Conservation (phyloP, 2,329 filamentous ascomycete genomes). For the Talaromyces marneffei region DNA sequence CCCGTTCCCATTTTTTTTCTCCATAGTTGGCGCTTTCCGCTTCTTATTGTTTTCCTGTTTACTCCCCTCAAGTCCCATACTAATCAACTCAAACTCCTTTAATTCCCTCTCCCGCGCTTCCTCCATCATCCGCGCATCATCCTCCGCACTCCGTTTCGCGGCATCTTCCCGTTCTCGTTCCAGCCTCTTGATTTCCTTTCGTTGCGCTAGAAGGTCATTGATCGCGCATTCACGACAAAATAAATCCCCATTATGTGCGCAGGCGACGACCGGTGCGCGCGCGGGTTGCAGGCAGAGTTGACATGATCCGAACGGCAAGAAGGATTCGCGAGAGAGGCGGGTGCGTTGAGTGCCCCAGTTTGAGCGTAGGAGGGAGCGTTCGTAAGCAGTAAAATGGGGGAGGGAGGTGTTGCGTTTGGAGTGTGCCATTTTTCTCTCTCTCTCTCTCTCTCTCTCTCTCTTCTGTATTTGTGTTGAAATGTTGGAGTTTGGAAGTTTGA, state of each 20-base stretch:
- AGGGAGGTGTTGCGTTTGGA: constrained; percentile 84
- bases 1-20: constrained; percentile 6
- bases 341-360: constrained; percentile 77
- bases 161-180: constrained; percentile 61
- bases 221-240: constrained; percentile 96
- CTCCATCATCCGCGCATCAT: constrained; percentile 56
- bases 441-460: background rate
- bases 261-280: constrained; percentile 78
- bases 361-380: constrained; percentile 73
- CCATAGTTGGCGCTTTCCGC: constrained; percentile 27
- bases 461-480: background rate
- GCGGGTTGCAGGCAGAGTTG: constrained; percentile 78
- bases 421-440: constrained; percentile 34
- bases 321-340: constrained; percentile 83
- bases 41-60: constrained; percentile 17
- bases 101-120: constrained; percentile 67
- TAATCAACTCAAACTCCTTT: constrained; percentile 75
- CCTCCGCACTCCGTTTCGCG: constrained; percentile 57
- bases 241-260: constrained; percentile 69
- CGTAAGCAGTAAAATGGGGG: constrained; percentile 88
- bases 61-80: constrained; percentile 58
- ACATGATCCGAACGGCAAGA: constrained; percentile 85
- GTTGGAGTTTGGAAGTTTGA: background rate
- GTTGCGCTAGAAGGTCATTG: constrained; percentile 81
- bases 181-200: constrained; percentile 80